A percentile compares a stretch with the other conserved stretches of the same genome.
Conservation (phyloP, 148 eudicot species). For the Rhododendron vialii region DNA sequence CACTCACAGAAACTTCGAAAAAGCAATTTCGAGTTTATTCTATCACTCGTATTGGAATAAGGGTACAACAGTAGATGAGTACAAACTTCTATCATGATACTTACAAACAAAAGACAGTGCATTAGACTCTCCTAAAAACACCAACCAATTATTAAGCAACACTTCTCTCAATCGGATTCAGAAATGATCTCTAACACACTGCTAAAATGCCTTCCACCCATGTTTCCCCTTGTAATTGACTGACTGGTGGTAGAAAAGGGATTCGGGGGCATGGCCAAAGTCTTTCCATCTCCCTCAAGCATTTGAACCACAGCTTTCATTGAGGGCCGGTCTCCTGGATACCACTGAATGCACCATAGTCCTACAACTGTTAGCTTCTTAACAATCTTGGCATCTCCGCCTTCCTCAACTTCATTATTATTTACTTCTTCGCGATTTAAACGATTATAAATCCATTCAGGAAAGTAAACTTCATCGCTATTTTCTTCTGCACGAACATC, state of each 20-base stretch:
- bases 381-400: background rate
- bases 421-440: background rate
- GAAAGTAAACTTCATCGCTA: background rate
- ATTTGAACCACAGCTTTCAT: background rate
- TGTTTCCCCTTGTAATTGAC: background rate
- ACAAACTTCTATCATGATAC: background rate
- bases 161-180: background rate
- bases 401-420: background rate
- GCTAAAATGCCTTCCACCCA: background rate
- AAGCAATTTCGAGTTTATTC: no score
- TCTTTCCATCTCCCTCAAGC: background rate
- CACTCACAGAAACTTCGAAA: no score
- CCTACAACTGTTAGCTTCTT: background rate
- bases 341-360: background rate
- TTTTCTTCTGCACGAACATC: background rate
- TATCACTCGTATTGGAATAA: background rate
- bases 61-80: background rate
- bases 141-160: background rate
- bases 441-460: conserved; percentile 3
- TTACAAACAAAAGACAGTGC: background rate
- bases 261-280: background rate
- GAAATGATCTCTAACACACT: background rate
- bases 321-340: background rate
- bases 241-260: background rate
- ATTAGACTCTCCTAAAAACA: background rate